Evolutionary conservation across 2,329 filamentous ascomycete species (phyloP).

Genomic region (Diaporthe ilicicola): DNA sequence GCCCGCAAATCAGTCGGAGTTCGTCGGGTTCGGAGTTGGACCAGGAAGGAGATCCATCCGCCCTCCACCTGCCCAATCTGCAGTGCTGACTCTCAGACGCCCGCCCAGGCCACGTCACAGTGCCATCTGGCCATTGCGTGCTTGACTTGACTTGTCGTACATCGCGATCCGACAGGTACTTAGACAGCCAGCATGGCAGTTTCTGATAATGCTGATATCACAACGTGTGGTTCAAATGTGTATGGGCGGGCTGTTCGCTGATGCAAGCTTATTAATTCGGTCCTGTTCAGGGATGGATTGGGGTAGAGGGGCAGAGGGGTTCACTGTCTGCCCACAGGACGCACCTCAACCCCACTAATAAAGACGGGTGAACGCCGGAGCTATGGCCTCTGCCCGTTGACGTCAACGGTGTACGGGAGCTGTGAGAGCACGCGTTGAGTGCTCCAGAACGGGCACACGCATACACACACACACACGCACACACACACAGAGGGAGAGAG

Average conservation of each 20-base stretch:
- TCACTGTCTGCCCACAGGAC: not conserved
- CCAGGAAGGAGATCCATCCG: not conserved
- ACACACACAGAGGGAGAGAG: too few relatives aligned
- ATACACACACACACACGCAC: too few relatives aligned
- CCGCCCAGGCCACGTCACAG: not conserved
- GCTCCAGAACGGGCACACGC: too few relatives aligned
- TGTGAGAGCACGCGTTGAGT: not conserved
- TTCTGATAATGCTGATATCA: not conserved
- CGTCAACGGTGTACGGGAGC: not conserved
- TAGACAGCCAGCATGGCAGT: not conserved
- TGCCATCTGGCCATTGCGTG: not conserved
- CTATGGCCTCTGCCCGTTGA: not conserved
- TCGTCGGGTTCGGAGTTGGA: constrained; percentile 2
- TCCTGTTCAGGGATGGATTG: too few relatives aligned
- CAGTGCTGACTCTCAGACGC: not conserved
- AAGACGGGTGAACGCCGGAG: not conserved
- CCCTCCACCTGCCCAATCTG: not conserved
- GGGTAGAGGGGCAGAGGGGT: not conserved
- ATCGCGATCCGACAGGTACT: not conserved
- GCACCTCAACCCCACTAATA: constrained; percentile 1
- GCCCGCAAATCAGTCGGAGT: not conserved
- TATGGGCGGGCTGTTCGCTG: not conserved
- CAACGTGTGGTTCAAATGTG: not conserved
- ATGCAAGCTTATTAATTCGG: not conserved
- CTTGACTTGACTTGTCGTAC: not conserved